phyloP scores from a whole-genome alignment of 768 basidiomycete genomes.

The Termitomyces sp. region DNA sequence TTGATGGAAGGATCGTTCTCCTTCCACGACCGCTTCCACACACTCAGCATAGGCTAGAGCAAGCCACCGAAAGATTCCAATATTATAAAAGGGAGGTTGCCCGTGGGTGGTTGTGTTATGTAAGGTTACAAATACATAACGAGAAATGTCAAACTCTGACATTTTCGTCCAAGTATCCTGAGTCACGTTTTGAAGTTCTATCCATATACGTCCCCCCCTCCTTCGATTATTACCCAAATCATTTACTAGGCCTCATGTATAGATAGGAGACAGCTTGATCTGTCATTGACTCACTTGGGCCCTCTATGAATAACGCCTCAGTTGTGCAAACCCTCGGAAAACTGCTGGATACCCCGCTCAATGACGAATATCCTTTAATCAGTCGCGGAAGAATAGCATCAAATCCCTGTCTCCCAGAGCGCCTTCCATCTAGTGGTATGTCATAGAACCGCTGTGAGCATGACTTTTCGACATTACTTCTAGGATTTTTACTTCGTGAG shows the following conservation, averaged over 20 bases:
- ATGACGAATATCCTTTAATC: slow-evolving; percentile 7
- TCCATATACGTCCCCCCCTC: neutral
- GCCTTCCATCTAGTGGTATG: slow-evolving; percentile 64
- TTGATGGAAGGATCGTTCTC: slow-evolving; percentile 19
- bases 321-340: slow-evolving; percentile 28
- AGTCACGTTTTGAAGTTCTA: neutral
- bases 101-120: neutral
- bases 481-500: slow-evolving; percentile 71
- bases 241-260: slow-evolving; percentile 9
- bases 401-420: slow-evolving; percentile 56
- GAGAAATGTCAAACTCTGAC: no score
- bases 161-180: no score
- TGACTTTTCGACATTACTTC: slow-evolving; percentile 14
- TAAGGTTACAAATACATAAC: neutral
- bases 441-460: neutral
- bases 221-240: neutral
- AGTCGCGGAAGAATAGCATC: slow-evolving; percentile 37
- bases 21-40: slow-evolving; percentile 47
- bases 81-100: neutral
- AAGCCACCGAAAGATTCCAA: neutral
- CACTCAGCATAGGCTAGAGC: slow-evolving; percentile 34
- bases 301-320: slow-evolving; percentile 40
- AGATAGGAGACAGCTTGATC: slow-evolving; percentile 2
- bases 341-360: slow-evolving; percentile 15
- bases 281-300: neutral